phyloP scores from a whole-genome alignment of 208 protist species.

The Herpetomonas muscarum region DNA sequence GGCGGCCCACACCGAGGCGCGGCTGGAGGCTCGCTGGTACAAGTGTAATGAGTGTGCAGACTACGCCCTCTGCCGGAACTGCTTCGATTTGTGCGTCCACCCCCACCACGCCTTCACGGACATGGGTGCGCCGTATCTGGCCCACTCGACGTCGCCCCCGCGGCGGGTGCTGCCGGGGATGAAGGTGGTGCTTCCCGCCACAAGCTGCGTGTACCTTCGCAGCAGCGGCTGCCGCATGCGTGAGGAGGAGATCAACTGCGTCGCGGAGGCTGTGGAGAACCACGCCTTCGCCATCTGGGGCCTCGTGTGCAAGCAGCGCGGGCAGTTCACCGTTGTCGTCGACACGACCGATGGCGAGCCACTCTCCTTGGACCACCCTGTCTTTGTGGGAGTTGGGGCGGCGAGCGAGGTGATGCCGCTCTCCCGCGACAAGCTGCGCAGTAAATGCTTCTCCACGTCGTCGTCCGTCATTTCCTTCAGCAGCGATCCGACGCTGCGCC shows the following conservation, averaged over 20 bases:
- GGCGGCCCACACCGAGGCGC: constrained; percentile 43
- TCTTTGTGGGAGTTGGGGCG: constrained; percentile 71
- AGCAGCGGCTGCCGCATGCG: constrained; percentile 67
- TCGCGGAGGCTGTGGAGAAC: constrained; percentile 57
- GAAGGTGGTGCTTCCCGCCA: constrained; percentile 66
- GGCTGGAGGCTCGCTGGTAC: constrained; percentile 60
- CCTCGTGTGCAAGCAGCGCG: constrained; percentile 37
- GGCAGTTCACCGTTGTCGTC: constrained; percentile 62
- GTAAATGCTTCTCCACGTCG: constrained; percentile 39
- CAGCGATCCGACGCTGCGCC: constrained; percentile 71
- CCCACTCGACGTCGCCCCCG: constrained; percentile 53
- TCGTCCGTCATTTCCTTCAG: constrained; percentile 41
- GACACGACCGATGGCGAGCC: constrained; percentile 60
- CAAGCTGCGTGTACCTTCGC: constrained; percentile 67
- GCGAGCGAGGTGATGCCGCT: constrained; percentile 55
- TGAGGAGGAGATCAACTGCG: constrained; percentile 72
- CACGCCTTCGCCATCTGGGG: constrained; percentile 83
- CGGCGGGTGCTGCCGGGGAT: constrained; percentile 41
- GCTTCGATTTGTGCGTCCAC: constrained; percentile 76
- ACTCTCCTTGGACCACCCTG: constrained; percentile 46
- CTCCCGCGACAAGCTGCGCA: constrained; percentile 63
- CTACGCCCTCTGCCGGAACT: constrained; percentile 79
- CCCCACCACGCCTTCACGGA: constrained; percentile 84
- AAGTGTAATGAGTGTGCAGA: constrained; percentile 90
- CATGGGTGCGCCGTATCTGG: constrained; percentile 59